These are phyloP conservation scores for Gorgonomyces haynaldii DNA, from an alignment of 192 early-diverging fungal species.

Conservation along the genomic window DNA sequence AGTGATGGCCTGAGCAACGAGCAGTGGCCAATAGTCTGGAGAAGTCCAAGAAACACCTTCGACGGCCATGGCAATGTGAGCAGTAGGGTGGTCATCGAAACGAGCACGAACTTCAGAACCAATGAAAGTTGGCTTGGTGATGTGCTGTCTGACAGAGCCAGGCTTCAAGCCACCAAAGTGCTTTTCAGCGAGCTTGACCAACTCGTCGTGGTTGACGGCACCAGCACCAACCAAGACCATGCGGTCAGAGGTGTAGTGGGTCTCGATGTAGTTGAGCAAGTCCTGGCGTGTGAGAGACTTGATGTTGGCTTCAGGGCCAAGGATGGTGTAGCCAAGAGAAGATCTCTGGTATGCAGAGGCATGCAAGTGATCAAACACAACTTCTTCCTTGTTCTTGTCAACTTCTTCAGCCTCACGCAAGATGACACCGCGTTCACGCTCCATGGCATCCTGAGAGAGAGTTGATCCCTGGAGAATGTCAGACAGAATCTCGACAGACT, in stretches of 20 bases:
- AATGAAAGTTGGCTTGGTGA: conserved; percentile 65
- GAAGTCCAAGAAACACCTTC: conserved; percentile 92
- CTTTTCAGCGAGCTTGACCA: conserved; percentile 85
- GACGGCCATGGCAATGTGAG: conserved; percentile 95
- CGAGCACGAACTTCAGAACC: conserved; percentile 82
- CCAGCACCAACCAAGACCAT: conserved; percentile 92
- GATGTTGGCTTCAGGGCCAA: conserved; percentile 91
- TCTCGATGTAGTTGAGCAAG: conserved; percentile 75
- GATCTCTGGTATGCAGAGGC: conserved; percentile 85
- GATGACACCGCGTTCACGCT: conserved; percentile 96
- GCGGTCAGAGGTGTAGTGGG: conserved; percentile 93
- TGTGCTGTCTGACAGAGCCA: conserved; percentile 25
- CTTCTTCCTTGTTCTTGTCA: conserved; percentile 92
- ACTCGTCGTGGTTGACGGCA: conserved; percentile 82
- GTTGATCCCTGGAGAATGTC: conserved; percentile 92
- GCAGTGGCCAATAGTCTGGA: conserved; percentile 89
- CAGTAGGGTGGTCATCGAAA: conserved; percentile 77
- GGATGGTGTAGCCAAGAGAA: conserved; percentile 81
- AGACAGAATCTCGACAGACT: conserved; percentile 85
- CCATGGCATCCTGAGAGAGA: conserved; percentile 71
- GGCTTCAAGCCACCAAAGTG: conserved; percentile 76
- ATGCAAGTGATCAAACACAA: conserved; percentile 98
- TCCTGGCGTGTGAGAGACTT: conserved; percentile 76
- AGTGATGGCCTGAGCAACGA: conserved; percentile 90
- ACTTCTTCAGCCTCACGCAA: conserved; percentile 80